Evolutionary conservation across 2,329 filamentous ascomycete genomes (phyloP).

Genomic region (Alternaria brassicicola): DNA sequence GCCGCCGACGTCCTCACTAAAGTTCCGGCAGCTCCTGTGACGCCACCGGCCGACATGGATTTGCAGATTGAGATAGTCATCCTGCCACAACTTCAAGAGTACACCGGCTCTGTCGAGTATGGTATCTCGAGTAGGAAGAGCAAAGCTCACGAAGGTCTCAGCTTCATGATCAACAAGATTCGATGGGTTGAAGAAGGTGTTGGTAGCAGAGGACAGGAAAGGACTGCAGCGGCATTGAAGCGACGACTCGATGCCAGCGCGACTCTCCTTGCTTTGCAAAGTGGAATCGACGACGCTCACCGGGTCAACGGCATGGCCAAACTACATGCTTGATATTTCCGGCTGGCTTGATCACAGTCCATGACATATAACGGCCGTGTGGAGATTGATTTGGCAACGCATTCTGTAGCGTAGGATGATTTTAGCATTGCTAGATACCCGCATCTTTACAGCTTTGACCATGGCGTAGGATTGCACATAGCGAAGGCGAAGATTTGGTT

Average conservation of each 20-base stretch:
- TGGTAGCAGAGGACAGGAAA: constrained; percentile 47
- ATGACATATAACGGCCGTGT: constrained; percentile 22
- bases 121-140: constrained; percentile 84
- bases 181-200: constrained; percentile 82
- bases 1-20: constrained; percentile 52
- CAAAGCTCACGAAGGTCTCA: constrained; percentile 84
- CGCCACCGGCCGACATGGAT: constrained; percentile 72
- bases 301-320: constrained; percentile 35
- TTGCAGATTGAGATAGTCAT: constrained; percentile 86
- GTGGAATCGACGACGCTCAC: constrained; percentile 31
- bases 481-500: constrained; percentile 3
- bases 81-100: constrained; percentile 77
- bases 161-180: constrained; percentile 81
- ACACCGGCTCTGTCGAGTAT: constrained; percentile 74
- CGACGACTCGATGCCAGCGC: constrained; percentile 46
- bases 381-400: constrained; percentile 13
- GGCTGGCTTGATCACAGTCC: constrained; percentile 4
- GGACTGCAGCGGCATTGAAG: constrained; percentile 47
- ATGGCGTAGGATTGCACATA: constrained; percentile 17
- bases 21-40: constrained; percentile 60
- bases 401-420: constrained; percentile 31
- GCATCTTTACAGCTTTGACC: constrained; percentile 36
- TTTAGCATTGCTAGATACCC: constrained; percentile 50
- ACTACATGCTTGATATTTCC: constrained; percentile 36
- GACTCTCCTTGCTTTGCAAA: constrained; percentile 41